These are phyloP conservation scores for Cryptococcus floricola DNA, from an alignment of 1,284 basidiomycete genomes.

Conservation along the genomic window DNA sequence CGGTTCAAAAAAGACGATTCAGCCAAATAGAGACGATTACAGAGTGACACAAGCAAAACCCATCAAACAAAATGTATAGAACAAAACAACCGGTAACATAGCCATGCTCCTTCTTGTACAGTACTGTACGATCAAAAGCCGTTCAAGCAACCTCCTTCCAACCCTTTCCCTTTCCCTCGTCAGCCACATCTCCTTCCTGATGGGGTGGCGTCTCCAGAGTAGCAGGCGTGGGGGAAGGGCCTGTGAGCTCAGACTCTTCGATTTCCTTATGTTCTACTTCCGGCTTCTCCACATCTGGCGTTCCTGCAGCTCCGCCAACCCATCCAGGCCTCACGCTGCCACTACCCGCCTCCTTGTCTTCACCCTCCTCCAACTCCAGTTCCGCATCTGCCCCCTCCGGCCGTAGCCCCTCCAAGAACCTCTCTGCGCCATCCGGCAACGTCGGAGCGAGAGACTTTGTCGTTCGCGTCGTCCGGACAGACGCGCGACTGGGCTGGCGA, in stretches of 20 bases:
- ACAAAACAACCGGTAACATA: neutral
- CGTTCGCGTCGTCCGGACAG: conserved; percentile 24
- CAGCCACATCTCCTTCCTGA: neutral
- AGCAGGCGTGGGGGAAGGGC: neutral
- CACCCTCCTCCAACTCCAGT: neutral
- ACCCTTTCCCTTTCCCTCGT: neutral
- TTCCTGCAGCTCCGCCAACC: neutral
- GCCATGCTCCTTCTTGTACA: neutral
- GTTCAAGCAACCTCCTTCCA: neutral
- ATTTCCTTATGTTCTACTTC: neutral
- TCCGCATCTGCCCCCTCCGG: conserved; percentile 10
- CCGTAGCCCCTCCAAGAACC: conserved; percentile 41
- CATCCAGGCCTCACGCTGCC: neutral
- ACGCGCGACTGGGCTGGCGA: conserved; percentile 14
- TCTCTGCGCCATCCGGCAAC: conserved; percentile 48
- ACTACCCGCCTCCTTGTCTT: neutral
- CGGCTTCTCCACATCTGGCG: neutral
- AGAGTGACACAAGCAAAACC: no score
- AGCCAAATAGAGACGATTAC: no score
- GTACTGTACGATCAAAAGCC: neutral
- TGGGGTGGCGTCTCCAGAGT: neutral
- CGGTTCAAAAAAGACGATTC: no score
- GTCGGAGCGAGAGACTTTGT: conserved; percentile 40
- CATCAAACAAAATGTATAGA: neutral
- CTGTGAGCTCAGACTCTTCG: no score